A percentile compares a stretch with the other conserved stretches of the same genome.
Evolutionary conservation across 208 protist genomes (phyloP).

Genomic region (Hexamita inflata): DNA sequence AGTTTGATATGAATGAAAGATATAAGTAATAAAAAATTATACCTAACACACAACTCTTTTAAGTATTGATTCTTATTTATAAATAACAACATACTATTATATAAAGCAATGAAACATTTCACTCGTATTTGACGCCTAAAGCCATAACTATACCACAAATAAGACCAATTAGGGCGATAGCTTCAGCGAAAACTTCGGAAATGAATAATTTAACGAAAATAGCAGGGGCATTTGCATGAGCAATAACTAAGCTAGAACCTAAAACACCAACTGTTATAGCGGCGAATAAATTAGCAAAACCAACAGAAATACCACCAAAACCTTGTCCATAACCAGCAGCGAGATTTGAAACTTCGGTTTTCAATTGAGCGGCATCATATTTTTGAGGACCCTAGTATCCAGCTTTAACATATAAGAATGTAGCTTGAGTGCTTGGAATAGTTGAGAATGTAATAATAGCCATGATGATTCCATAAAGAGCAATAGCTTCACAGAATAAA

Average conservation of each 20-base stretch:
- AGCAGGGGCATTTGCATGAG: conserved; percentile 22
- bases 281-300: conserved; percentile 33
- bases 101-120: no score
- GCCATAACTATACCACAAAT: conserved; percentile 33
- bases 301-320: conserved; percentile 28
- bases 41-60: no score
- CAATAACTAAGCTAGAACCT: conserved; percentile 11
- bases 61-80: no score
- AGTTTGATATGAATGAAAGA: no score
- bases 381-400: not conserved
- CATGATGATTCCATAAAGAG: conserved; percentile 43
- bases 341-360: not conserved
- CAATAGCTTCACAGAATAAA: conserved; percentile 42
- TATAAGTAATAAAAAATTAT: no score
- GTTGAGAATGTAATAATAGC: conserved; percentile 25
- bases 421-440: not conserved
- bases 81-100: no score
- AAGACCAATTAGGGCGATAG: conserved; percentile 40
- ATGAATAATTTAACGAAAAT: conserved; percentile 41
- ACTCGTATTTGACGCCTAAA: no score
- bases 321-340: not conserved
- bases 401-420: not conserved
- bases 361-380: not conserved
- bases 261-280: conserved; percentile 32
- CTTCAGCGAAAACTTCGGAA: conserved; percentile 38